A percentile compares a stretch with the other conserved stretches of the same genome.
phyloP scores from a whole-genome alignment of 805 yeast species.

The Cyberlindnera japonica region DNA sequence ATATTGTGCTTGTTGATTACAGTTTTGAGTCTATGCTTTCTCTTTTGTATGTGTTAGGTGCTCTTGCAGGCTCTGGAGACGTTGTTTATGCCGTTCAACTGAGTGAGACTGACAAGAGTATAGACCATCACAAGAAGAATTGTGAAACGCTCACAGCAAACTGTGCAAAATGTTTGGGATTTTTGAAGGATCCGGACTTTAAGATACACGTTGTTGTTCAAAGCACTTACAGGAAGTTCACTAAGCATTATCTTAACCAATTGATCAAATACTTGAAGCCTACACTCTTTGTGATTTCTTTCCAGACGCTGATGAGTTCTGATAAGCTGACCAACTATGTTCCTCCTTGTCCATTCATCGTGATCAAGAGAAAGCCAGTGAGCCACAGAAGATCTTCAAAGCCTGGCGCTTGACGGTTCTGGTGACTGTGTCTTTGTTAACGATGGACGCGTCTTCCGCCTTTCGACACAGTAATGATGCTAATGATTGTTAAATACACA shows the following conservation, averaged over 20 bases:
- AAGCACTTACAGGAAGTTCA: conserved; percentile 36
- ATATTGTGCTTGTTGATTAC: conserved; percentile 71
- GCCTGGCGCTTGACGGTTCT: too few relatives aligned
- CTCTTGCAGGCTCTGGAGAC: conserved; percentile 78
- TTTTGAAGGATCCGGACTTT: conserved; percentile 19
- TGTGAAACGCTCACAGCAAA: conserved; percentile 14
- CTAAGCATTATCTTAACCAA: conserved; percentile 36
- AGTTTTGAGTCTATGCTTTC: conserved; percentile 83
- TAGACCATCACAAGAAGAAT: conserved; percentile 20
- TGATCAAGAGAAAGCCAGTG: conserved; percentile 20
- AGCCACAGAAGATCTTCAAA: not conserved
- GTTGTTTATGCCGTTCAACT: conserved; percentile 54
- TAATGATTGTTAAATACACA: not conserved
- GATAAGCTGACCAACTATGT: conserved; percentile 22
- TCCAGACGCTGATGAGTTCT: conserved; percentile 12
- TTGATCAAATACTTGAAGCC: conserved; percentile 35
- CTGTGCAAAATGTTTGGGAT: conserved; percentile 12
- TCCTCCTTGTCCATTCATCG: conserved; percentile 23
- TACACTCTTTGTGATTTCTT: conserved; percentile 20
- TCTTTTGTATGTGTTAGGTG: conserved; percentile 83
- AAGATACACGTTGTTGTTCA: conserved; percentile 30
- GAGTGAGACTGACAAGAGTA: conserved; percentile 43
- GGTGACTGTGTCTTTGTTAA: too few relatives aligned
- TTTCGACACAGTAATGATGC: not conserved
- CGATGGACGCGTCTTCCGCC: not conserved